Percentiles rank a stretch among this genome's conserved stretches.
These are phyloP conservation scores for Neurospora sp. DNA, from an alignment of 495 filamentous ascomycete species.

Conservation along the genomic window DNA sequence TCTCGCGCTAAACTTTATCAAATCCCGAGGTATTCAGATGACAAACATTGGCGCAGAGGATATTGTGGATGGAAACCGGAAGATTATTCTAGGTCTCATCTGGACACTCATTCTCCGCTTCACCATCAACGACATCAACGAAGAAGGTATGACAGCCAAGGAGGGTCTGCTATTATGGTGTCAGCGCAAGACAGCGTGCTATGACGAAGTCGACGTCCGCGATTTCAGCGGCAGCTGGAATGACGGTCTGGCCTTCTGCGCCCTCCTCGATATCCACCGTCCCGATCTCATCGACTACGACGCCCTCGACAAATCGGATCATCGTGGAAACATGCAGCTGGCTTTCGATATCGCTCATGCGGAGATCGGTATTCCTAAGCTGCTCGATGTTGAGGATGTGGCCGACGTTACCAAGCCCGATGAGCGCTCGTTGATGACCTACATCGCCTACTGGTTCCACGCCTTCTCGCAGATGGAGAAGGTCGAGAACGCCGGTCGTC, in stretches of 20 bases:
- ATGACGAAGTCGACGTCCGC: constrained; percentile 86
- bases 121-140: constrained; percentile 97
- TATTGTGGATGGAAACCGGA: constrained; percentile 94
- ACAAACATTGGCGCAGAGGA: constrained; percentile 98
- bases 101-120: constrained; percentile 97
- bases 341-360: constrained; percentile 92
- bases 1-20: constrained; percentile 86
- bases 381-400: constrained; percentile 96
- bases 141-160: constrained; percentile 95
- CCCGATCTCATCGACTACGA: constrained; percentile 97
- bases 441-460: constrained; percentile 99
- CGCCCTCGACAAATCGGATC: constrained; percentile 83
- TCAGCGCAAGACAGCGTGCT: constrained; percentile 96
- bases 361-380: constrained; percentile 92
- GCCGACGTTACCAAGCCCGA: constrained; percentile 94
- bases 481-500: constrained; percentile 90
- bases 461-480: constrained; percentile 97
- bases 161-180: constrained; percentile 94
- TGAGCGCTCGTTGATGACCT: constrained; percentile 95
- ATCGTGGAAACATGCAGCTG: constrained; percentile 92
- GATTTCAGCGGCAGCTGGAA: constrained; percentile 97
- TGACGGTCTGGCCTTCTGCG: constrained; percentile 92
- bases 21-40: constrained; percentile 83
- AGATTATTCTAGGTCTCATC: constrained; percentile 93
- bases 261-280: constrained; percentile 90